phyloP scores from a whole-genome alignment of 2,329 filamentous ascomycete genomes.

The Orbilia blumenaviensis region DNA sequence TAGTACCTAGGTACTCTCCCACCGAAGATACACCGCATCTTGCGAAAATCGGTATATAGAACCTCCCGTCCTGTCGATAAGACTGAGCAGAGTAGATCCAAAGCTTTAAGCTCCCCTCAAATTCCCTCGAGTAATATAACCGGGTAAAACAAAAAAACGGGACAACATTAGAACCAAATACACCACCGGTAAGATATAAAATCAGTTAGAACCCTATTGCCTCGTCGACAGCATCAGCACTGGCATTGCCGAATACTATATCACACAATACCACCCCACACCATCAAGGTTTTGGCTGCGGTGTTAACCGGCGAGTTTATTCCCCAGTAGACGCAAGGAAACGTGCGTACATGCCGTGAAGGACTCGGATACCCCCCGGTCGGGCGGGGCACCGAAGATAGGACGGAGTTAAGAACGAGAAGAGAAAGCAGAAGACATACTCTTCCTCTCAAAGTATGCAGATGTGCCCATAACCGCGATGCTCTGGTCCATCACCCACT shows the following conservation, averaged over 20 bases:
- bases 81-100: conserved; percentile 31
- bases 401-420: conserved; percentile 1
- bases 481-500: conserved; percentile 98
- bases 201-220: conserved; percentile 49
- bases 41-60: neutral
- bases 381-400: neutral
- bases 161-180: neutral
- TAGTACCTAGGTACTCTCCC: neutral
- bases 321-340: conserved; percentile 23
- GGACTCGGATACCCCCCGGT: neutral
- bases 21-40: neutral
- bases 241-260: conserved; percentile 52
- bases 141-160: neutral
- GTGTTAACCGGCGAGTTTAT: conserved; percentile 27
- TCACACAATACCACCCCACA: neutral
- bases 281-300: neutral
- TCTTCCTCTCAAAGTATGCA: conserved; percentile 86
- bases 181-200: neutral
- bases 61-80: conserved; percentile 7
- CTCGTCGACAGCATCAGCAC: conserved; percentile 47
- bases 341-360: neutral
- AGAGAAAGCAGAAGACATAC: conserved; percentile 23
- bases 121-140: neutral
- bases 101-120: neutral
- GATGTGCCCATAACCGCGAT: conserved; percentile 89